Evolutionary conservation across 2,329 filamentous ascomycete genomes (phyloP).

Genomic region (Hypocreales sp.): DNA sequence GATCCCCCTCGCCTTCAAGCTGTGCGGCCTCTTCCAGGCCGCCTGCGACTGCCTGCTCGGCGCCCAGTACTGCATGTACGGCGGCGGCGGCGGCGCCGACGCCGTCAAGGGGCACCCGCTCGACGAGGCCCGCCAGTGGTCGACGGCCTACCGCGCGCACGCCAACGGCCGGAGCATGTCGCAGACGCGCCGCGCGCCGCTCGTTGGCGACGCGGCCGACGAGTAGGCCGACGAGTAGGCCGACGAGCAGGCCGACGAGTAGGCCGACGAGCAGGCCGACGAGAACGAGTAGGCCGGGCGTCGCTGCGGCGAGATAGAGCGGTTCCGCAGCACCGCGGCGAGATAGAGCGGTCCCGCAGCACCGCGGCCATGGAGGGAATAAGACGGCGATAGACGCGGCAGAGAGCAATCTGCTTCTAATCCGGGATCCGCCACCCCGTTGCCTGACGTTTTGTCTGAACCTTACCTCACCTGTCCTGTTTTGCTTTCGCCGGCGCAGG

Average conservation of each 20-base stretch:
- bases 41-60: constrained; percentile 61
- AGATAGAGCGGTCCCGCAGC: no score
- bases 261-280: background rate
- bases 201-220: constrained; percentile 17
- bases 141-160: constrained; percentile 13
- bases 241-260: background rate
- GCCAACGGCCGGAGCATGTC: constrained; percentile 20
- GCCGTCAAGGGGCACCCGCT: constrained; percentile 22
- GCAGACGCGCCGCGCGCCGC: constrained; percentile 22
- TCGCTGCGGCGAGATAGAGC: no score
- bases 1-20: constrained; percentile 67
- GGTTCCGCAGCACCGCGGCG: no score
- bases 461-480: no score
- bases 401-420: no score
- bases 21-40: constrained; percentile 71
- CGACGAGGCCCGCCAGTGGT: constrained; percentile 17
- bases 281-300: no score
- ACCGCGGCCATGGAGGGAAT: no score
- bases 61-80: constrained; percentile 59
- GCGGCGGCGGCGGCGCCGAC: constrained; percentile 30
- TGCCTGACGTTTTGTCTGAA: no score
- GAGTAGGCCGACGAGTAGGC: no score
- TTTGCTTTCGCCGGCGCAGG: no score
- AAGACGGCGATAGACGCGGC: no score
- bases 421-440: no score